Base-by-base conservation (phyloP, 768 basidiomycete genomes). In the Lentinula aciculospora region DNA sequence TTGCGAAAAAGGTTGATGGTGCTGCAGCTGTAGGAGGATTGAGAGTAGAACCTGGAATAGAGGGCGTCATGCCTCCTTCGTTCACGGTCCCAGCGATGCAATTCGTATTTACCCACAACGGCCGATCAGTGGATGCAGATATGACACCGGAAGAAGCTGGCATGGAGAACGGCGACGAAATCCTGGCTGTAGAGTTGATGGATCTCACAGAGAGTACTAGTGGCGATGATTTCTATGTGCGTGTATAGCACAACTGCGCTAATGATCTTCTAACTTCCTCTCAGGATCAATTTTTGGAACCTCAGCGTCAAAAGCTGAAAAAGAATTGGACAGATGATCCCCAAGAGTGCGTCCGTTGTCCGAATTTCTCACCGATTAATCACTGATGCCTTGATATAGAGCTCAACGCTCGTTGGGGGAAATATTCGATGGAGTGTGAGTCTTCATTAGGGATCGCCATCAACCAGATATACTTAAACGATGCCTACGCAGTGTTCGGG, bases 111-210 rank as follows among this genome's bases (percentile, higher is more conserved):
- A 89, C 89, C 9, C 86, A 91, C 66, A 84, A 88, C 60, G 92
- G 92, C 25, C 76, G 89, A 62, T 82, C 82, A 50, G 69, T 94
- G n/a, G 88, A 90, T 57, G 78, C 84, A 13, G 89, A 93, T 50
- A 85, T 87, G 68, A 92, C 92, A 9, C 88, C 91, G 23, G 92
- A 94, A 67, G 91, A 94, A 63, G 81, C 85, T 48, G 89, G 88
- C 4, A 88, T 94, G 78, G 92, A 94, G 64, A 89, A 92, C 63
- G 85, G 85, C 4, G 92, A 94, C 68, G 90, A 93, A 71, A 90
- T 94, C 67, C 74, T 92, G 50, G 92, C 92, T 13, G 87, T 94
- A 19, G 92, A 94, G 73, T 72, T 94, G 70, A 90, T 93, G 89
- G 92, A 94, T 68, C 76, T 94, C 63, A 94, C 92, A 6, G 84